These are phyloP conservation scores for Furcasterigmium furcatum DNA, from an alignment of 2,329 filamentous ascomycete species.

Conservation along the genomic window DNA sequence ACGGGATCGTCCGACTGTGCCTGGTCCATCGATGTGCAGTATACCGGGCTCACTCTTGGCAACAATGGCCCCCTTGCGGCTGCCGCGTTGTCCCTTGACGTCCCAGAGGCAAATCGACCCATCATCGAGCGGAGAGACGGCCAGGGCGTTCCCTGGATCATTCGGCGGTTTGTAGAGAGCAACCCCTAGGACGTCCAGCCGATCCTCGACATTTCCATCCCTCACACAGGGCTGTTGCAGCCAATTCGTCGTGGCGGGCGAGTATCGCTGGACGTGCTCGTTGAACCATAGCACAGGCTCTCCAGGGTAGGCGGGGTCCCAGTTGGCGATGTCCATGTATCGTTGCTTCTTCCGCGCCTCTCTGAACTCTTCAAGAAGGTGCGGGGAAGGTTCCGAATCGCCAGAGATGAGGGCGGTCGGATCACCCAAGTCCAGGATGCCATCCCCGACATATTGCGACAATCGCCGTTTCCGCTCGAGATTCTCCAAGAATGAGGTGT, in stretches of 20 bases:
- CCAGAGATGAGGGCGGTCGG: background rate
- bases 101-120: constrained; percentile 90
- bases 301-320: constrained; percentile 73
- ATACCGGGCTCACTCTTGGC: constrained; percentile 65
- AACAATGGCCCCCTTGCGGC: constrained; percentile 58
- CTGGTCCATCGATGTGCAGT: constrained; percentile 54
- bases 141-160: constrained; percentile 45
- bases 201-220: constrained; percentile 37
- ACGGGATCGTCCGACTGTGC: constrained; percentile 48
- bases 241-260: constrained; percentile 73
- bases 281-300: constrained; percentile 82
- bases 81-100: constrained; percentile 50
- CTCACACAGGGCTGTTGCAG: constrained; percentile 57
- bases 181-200: constrained; percentile 69
- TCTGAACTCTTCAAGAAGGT: constrained; percentile 6
- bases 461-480: constrained; percentile 50
- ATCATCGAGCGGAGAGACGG: constrained; percentile 79
- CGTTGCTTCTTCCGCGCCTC: constrained; percentile 31
- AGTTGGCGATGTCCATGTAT: constrained; percentile 66
- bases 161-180: constrained; percentile 58
- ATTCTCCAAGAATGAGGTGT: constrained; percentile 63
- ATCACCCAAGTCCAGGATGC: background rate
- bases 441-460: background rate
- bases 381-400: background rate
- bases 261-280: constrained; percentile 83